Conservation (phyloP, 1,284 basidiomycete genomes). For the Apiotrichum sp. region DNA sequence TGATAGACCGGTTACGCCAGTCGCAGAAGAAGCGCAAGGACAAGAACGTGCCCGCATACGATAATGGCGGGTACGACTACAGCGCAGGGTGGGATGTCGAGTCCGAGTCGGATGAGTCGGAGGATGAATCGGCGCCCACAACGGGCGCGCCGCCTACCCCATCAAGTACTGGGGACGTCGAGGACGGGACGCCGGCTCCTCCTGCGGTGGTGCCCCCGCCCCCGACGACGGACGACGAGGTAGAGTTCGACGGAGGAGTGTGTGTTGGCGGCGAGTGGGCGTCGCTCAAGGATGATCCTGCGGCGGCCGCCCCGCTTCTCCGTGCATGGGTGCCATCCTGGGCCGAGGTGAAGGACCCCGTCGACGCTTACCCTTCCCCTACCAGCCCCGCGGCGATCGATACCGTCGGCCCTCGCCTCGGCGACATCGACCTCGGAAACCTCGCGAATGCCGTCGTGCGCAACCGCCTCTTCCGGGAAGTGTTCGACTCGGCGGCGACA, state of each 20-base stretch:
- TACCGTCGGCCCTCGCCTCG: not conserved
- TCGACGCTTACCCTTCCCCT: conserved; percentile 1
- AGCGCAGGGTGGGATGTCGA: conserved; percentile 27
- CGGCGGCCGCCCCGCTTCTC: conserved; percentile 2
- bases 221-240: conserved; percentile 11
- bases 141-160: conserved; percentile 39
- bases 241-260: conserved; percentile 22
- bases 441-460: conserved; percentile 17
- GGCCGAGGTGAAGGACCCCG: conserved; percentile 3
- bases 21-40: conserved; percentile 4
- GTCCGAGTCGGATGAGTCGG: conserved; percentile 14
- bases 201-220: not conserved
- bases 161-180: conserved; percentile 18
- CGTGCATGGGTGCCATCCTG: conserved; percentile 11
- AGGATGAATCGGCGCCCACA: conserved; percentile 22
- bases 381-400: not conserved
- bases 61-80: conserved; percentile 13
- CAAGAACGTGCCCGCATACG: conserved; percentile 4
- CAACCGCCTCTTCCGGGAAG: conserved; percentile 11
- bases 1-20: conserved; percentile 23
- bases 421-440: conserved; percentile 6
- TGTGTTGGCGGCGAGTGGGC: conserved; percentile 33
- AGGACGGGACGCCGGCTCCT: conserved; percentile 14
- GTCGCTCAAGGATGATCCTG: conserved; percentile 16
- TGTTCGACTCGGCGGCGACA: conserved; percentile 4